Evolutionary conservation across 2,329 filamentous ascomycete genomes (phyloP), one percentile per base, ranked within the genome.

Genomic region (Simplicillium aogashimaense): DNA sequence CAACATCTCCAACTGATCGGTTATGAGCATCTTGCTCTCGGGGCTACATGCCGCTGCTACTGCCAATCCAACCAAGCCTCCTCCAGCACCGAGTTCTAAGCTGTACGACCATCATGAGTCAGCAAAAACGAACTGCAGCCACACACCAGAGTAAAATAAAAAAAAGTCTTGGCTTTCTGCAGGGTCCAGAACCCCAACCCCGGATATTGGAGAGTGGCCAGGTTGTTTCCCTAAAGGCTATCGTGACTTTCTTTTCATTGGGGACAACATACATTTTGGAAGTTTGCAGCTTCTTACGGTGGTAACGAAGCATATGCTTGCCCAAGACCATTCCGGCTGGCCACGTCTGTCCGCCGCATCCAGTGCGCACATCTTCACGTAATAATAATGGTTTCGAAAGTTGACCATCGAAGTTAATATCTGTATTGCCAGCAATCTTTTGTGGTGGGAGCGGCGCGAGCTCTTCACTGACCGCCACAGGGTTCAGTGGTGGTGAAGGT

Each of bases 301-400:
- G 83, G 54, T 81, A 81, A 39, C 81, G 76, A 43, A 97, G 70
- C 72, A 97, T 75, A 57, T 97, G 94, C 60, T 83, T 86, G 15
- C 84, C 76, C 39, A 98, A 69, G 13, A 92, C 76, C 78, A 94
- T 84, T 10, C 92, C 92, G 1, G 90, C 90, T 3, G 89, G 90
- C 92, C 92, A 97, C 10, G 94, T 73, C 62, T 94, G 86, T 3
- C 92, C 92, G 37, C 92, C 92, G 60, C 92, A 97, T 45, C 92
- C 92, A 47, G 85, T 78, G 42, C 76, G 78, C 36, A 95, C 73
- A 60, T 97, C 89, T 60, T 95, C 88, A 53, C 86, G 83, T 13
- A 97, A 75, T 44, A 75, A 70, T 45, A 97, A 71, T 10, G 84
- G 80, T 36, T 74, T 66, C 15, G 69, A 61, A 29, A 95, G 70